These are phyloP conservation scores for Plasmodium reichenowi DNA, from an alignment of 169 alveolate genomes.

Conservation along the genomic window DNA sequence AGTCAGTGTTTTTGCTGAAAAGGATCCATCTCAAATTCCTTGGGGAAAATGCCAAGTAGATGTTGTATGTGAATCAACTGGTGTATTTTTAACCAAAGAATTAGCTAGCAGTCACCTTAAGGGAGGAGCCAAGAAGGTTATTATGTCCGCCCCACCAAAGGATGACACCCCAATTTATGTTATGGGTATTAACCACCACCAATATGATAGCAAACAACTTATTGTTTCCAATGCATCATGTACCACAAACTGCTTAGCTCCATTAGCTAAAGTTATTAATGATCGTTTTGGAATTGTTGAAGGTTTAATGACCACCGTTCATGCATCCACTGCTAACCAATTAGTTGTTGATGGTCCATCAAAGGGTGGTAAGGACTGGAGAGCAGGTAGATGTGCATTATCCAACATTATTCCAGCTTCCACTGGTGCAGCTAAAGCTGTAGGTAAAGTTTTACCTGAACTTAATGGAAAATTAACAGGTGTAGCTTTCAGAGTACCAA, in stretches of 20 bases:
- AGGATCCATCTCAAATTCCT: constrained; percentile 96
- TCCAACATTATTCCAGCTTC: constrained; percentile 98
- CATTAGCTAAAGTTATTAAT: constrained; percentile 98
- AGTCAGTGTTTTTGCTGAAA: constrained; percentile 91
- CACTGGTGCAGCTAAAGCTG: constrained; percentile 99
- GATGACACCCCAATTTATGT: constrained; percentile 98
- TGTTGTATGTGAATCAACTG: constrained; percentile 98
- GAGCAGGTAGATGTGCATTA: constrained; percentile 99
- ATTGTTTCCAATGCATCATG: constrained; percentile 99
- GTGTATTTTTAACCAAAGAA: constrained; percentile 96
- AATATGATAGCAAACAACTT: constrained; percentile 90
- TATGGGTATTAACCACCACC: constrained; percentile 98
- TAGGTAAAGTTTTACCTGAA: constrained; percentile 98
- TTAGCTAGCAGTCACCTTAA: constrained; percentile 94
- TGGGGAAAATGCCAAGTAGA: constrained; percentile 98
- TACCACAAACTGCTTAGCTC: constrained; percentile 99
- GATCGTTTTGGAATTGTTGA: constrained; percentile 98
- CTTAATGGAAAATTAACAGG: constrained; percentile 99
- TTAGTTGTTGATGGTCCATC: constrained; percentile 99
- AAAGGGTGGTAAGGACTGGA: constrained; percentile 99
- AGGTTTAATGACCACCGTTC: constrained; percentile 99
- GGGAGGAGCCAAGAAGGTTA: constrained; percentile 99
- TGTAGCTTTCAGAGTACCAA: constrained; percentile 99
- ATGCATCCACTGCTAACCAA: constrained; percentile 99
- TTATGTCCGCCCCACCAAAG: constrained; percentile 99